A percentile compares a stretch with the other conserved stretches of the same genome.
Conservation (phyloP, 2,329 filamentous ascomycete genomes). For the Fusarium clavum region DNA sequence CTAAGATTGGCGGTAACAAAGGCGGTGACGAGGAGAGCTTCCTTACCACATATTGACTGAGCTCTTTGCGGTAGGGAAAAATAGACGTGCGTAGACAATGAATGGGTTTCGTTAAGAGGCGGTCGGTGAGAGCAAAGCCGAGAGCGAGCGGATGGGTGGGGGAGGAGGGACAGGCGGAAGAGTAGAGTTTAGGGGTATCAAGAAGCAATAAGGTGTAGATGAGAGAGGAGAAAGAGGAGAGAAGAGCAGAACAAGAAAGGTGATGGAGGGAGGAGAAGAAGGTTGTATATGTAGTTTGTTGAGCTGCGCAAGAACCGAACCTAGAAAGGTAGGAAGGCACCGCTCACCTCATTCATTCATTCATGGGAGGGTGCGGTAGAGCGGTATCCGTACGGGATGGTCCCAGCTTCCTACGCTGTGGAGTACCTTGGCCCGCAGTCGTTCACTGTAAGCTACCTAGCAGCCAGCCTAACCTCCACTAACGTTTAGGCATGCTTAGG, state of each 20-base stretch:
- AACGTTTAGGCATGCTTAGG: conserved; percentile 11
- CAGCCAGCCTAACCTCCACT: conserved; percentile 6
- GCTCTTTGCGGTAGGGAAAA: conserved; percentile 28
- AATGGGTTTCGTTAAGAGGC: conserved; percentile 33
- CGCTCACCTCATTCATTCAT: background rate
- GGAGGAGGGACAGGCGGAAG: conserved; percentile 25
- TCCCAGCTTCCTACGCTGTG: conserved; percentile 34
- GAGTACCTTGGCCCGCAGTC: conserved; percentile 22
- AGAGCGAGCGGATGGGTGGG: conserved; percentile 38
- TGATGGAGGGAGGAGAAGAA: conserved; percentile 36
- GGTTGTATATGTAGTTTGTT: conserved; percentile 46
- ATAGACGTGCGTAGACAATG: conserved; percentile 22
- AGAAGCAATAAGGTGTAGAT: conserved; percentile 45
- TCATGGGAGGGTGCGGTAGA: conserved; percentile 19
- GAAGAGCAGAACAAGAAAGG: conserved; percentile 36
- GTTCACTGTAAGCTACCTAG: conserved; percentile 25
- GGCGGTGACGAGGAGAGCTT: conserved; percentile 35
- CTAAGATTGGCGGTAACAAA: conserved; percentile 20
- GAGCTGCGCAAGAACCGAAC: conserved; percentile 11
- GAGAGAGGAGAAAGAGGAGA: conserved; percentile 41
- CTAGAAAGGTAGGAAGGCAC: conserved; percentile 5
- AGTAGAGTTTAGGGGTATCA: conserved; percentile 45
- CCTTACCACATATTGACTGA: conserved; percentile 49
- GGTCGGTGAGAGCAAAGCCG: conserved; percentile 35
- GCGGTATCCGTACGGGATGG: conserved; percentile 37